phyloP scores from a whole-genome alignment of 2,329 filamentous ascomycete species.

The Myriangium duriaei region DNA sequence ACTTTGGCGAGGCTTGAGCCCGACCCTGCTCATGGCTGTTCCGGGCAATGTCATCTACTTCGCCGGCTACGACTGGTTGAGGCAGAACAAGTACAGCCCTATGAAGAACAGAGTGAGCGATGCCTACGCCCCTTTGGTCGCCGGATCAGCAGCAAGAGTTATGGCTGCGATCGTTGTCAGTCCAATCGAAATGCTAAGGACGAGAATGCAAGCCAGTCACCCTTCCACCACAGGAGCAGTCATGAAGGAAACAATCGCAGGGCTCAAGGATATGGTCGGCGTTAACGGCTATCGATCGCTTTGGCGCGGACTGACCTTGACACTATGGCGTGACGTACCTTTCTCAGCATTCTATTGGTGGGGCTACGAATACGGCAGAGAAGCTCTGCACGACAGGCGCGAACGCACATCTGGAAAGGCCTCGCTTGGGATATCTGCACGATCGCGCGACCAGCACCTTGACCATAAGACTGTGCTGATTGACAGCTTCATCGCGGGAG shows the following conservation, averaged over 20 bases:
- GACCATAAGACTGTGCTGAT: conserved; percentile 66
- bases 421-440: conserved; percentile 21
- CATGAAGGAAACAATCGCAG: conserved; percentile 64
- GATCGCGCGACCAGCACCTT: conserved; percentile 48
- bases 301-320: conserved; percentile 82
- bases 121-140: conserved; percentile 64
- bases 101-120: conserved; percentile 50
- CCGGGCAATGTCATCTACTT: conserved; percentile 98
- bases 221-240: conserved; percentile 48
- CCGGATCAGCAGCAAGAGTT: conserved; percentile 65
- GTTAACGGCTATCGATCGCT: conserved; percentile 65
- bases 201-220: conserved; percentile 69
- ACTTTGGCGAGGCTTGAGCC: conserved; percentile 87
- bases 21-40: conserved; percentile 85
- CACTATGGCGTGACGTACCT: conserved; percentile 91
- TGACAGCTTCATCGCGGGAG: conserved; percentile 82
- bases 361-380: conserved; percentile 80
- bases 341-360: conserved; percentile 98
- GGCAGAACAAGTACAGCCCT: conserved; percentile 60
- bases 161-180: conserved; percentile 72
- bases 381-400: conserved; percentile 56
- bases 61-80: conserved; percentile 91
- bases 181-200: conserved; percentile 89
- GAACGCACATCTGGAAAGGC: conserved; percentile 29
- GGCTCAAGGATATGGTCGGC: conserved; percentile 67